Conservation (phyloP, 257 asterid genomes). For the Solanum habrochaites region DNA sequence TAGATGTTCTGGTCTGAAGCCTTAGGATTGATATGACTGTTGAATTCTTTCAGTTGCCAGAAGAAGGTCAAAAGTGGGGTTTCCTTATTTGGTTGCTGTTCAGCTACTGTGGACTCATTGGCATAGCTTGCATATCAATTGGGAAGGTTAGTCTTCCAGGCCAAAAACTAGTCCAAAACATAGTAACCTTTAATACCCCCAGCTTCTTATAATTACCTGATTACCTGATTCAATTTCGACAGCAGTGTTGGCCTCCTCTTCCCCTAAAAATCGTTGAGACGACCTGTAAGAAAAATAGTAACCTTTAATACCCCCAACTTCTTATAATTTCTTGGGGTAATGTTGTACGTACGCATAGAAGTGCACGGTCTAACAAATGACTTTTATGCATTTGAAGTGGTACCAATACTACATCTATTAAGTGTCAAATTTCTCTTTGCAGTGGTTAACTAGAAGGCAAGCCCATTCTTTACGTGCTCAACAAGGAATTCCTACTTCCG, state of each 20-base stretch:
- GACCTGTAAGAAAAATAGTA: neutral
- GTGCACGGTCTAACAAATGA: neutral
- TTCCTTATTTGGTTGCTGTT: constrained; percentile 93
- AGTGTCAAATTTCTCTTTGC: constrained; percentile 10
- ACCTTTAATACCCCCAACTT: neutral
- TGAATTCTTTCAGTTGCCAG: constrained; percentile 48
- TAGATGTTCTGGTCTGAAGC: neutral
- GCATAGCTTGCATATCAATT: constrained; percentile 64
- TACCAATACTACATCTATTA: neutral
- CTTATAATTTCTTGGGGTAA: neutral
- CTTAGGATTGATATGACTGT: neutral
- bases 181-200: too few relatives aligned
- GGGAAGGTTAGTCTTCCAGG: constrained; percentile 60
- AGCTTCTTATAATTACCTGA: too few relatives aligned
- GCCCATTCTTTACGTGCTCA: constrained; percentile 81
- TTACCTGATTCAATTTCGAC: neutral
- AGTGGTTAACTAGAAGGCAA: constrained; percentile 91
- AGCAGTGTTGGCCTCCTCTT: neutral
- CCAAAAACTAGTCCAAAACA: neutral
- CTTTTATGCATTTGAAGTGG: neutral
- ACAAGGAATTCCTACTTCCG: constrained; percentile 95
- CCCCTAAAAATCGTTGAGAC: neutral
- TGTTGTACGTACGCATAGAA: neutral
- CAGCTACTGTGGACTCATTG: constrained; percentile 91
- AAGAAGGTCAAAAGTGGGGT: constrained; percentile 99